A percentile compares a stretch with the other conserved stretches of the same genome.
These are phyloP conservation scores for Saccharomycodes ludwigii DNA, from an alignment of 805 yeast species.

Conservation along the genomic window DNA sequence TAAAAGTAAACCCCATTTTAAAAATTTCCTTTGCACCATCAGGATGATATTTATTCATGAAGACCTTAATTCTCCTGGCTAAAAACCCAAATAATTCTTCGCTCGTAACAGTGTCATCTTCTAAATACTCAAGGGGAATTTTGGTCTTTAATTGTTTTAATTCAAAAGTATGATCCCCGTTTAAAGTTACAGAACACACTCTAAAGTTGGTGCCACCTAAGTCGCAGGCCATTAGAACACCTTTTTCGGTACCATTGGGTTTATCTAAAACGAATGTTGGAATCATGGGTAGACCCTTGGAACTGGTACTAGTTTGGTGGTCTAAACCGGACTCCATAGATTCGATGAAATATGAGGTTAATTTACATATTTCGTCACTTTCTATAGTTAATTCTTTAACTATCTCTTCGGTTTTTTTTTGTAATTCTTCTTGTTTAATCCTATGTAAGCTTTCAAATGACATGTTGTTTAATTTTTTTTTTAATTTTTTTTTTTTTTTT, in stretches of 20 bases:
- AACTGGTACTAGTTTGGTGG: conserved; percentile 26
- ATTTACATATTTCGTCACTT: conserved; percentile 15
- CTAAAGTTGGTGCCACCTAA: conserved; percentile 95
- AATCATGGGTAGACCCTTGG: conserved; percentile 69
- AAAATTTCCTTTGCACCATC: conserved; percentile 27
- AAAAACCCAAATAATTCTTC: conserved; percentile 62
- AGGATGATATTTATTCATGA: conserved; percentile 55
- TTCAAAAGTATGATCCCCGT: conserved; percentile 69
- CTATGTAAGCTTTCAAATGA: conserved; percentile 21
- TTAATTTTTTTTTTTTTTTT: background rate
- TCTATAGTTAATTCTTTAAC: conserved; percentile 17
- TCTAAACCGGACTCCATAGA: conserved; percentile 50
- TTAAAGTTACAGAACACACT: conserved; percentile 74
- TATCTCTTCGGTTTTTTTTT: conserved; percentile 16
- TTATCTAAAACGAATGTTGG: conserved; percentile 79
- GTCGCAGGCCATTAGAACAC: conserved; percentile 80
- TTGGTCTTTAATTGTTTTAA: conserved; percentile 66
- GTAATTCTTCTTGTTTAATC: conserved; percentile 12
- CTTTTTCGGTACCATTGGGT: conserved; percentile 79
- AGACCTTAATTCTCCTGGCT: conserved; percentile 56
- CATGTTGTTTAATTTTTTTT: conserved; percentile 12
- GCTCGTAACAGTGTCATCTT: conserved; percentile 36
- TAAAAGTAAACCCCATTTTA: conserved; percentile 85
- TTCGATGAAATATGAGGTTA: conserved; percentile 40
- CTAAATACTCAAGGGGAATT: conserved; percentile 68